These are phyloP conservation scores for Trichoderma oligosporum DNA, from an alignment of 2,329 filamentous ascomycete genomes.

Conservation along the genomic window DNA sequence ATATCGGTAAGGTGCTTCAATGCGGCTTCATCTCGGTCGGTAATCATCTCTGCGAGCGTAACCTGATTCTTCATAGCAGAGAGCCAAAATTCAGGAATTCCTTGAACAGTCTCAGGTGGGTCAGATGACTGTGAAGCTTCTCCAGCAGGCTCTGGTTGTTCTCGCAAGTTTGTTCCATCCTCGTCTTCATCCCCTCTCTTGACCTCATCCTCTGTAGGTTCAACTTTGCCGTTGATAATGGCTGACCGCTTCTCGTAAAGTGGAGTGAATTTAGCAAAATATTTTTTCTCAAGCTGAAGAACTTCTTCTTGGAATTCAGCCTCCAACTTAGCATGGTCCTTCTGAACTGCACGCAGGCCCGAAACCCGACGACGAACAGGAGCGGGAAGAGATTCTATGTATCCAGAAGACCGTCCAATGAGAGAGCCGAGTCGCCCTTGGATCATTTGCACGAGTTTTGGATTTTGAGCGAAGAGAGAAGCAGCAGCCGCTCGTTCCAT, in stretches of 20 bases:
- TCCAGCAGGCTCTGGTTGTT: slow-evolving; percentile 64
- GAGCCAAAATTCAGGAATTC: slow-evolving; percentile 98
- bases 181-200: slow-evolving; percentile 79
- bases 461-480: slow-evolving; percentile 93
- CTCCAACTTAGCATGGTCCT: slow-evolving; percentile 97
- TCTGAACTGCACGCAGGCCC: slow-evolving; percentile 95
- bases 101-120: slow-evolving; percentile 56
- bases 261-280: slow-evolving; percentile 97
- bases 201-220: slow-evolving; percentile 85
- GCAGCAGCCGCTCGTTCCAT: slow-evolving; percentile 82
- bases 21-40: slow-evolving; percentile 90
- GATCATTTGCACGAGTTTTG: slow-evolving; percentile 92
- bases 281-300: slow-evolving; percentile 97
- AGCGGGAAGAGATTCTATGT: slow-evolving; percentile 90
- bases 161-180: slow-evolving; percentile 55
- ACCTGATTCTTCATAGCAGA: slow-evolving; percentile 99
- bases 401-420: slow-evolving; percentile 92
- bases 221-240: slow-evolving; percentile 82
- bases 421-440: slow-evolving; percentile 92
- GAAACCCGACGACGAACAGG: slow-evolving; percentile 89
- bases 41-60: slow-evolving; percentile 97
- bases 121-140: slow-evolving; percentile 55
- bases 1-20: slow-evolving; percentile 88
- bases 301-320: slow-evolving; percentile 98
- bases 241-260: slow-evolving; percentile 91